Conservation (phyloP, 345 rosid species). For the Citrus inodora region DNA sequence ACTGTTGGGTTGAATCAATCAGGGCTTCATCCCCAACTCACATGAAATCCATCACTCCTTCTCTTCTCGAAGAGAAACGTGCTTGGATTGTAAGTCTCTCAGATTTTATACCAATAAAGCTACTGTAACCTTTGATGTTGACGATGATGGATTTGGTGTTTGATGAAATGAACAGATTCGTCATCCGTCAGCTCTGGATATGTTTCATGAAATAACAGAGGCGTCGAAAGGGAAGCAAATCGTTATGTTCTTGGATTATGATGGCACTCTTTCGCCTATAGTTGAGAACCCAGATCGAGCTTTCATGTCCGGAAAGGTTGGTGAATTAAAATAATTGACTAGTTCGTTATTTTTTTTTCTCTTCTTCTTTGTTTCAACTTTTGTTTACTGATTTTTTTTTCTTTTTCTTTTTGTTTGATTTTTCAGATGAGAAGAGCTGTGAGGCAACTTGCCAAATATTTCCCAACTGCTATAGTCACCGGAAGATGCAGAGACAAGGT, state of each 20-base stretch:
- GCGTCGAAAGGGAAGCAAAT: conserved; percentile 79
- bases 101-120: too few relatives aligned
- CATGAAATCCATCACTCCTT: conserved; percentile 37
- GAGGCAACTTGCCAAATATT: conserved; percentile 51
- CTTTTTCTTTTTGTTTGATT: background rate
- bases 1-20: conserved; percentile 86
- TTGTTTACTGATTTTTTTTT: background rate
- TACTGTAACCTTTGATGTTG: too few relatives aligned
- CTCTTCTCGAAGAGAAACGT: conserved; percentile 33
- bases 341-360: background rate
- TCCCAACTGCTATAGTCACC: conserved; percentile 90
- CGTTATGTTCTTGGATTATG: conserved; percentile 90
- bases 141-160: background rate
- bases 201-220: conserved; percentile 61
- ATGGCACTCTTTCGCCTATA: conserved; percentile 95
- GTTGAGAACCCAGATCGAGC: conserved; percentile 91
- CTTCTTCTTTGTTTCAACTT: background rate
- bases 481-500: conserved; percentile 98
- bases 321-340: background rate
- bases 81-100: conserved; percentile 55
- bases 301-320: conserved; percentile 85
- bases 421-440: conserved; percentile 88
- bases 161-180: conserved; percentile 34
- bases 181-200: conserved; percentile 83
- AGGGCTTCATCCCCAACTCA: conserved; percentile 93